A percentile compares a stretch with the other conserved stretches of the same genome.
phyloP scores from a whole-genome alignment of 179 eudicot species.

The Vitellaria paradoxa region DNA sequence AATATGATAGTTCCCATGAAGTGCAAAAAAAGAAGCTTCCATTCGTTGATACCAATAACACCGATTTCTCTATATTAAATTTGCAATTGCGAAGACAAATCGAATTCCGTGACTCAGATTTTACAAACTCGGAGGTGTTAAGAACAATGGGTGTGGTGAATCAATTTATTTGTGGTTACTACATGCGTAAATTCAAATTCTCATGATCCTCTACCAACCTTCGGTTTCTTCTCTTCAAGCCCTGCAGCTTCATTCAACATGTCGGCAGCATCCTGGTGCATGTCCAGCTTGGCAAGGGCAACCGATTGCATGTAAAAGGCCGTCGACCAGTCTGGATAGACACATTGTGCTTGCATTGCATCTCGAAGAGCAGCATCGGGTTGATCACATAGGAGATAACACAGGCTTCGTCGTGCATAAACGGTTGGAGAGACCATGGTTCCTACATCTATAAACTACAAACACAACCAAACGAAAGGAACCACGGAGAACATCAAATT shows the following conservation, averaged over 20 bases:
- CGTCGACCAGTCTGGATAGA: slow-evolving; percentile 86
- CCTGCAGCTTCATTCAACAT: slow-evolving; percentile 83
- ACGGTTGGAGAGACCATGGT: slow-evolving; percentile 93
- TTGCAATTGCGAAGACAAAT: slow-evolving; percentile 11
- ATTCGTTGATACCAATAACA: slow-evolving; percentile 8
- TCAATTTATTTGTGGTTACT: slow-evolving; percentile 7
- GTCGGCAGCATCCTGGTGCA: slow-evolving; percentile 90
- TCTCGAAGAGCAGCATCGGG: slow-evolving; percentile 93
- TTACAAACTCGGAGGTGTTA: slow-evolving; percentile 10
- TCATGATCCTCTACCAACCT: slow-evolving; percentile 55
- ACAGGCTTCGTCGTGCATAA: slow-evolving; percentile 78
- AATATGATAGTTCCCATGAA: background rate
- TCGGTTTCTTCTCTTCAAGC: slow-evolving; percentile 84
- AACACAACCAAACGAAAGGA: slow-evolving; percentile 1
- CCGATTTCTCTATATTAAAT: slow-evolving; percentile 8
- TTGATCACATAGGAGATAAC: slow-evolving; percentile 80
- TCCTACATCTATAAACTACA: slow-evolving; percentile 81
- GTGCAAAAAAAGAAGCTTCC: background rate
- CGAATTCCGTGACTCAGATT: slow-evolving; percentile 8
- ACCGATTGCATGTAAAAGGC: slow-evolving; percentile 97
- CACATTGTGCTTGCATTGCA: slow-evolving; percentile 93
- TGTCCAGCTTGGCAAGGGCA: slow-evolving; percentile 85
- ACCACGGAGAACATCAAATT: background rate
- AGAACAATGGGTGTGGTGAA: background rate
- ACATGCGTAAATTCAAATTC: background rate